Percentiles rank a stretch among this genome's conserved stretches.
Evolutionary conservation across 1,284 basidiomycete genomes (phyloP).

Genomic region (Ceratobasidium sp.): DNA sequence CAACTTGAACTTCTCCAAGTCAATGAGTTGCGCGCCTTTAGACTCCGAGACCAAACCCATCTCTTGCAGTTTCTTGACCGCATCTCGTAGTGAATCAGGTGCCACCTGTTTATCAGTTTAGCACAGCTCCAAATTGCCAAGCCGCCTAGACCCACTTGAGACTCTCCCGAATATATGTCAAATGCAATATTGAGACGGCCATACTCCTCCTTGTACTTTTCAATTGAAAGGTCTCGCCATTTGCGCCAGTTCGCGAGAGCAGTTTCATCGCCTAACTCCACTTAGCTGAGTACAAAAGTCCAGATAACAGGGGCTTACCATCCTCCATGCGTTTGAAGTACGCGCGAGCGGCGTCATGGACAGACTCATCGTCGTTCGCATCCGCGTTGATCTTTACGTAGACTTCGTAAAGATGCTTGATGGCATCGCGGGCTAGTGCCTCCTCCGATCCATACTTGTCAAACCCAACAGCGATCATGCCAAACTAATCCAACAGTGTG

Average conservation of each 20-base stretch:
- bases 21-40: constrained; percentile 68
- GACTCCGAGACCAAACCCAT: constrained; percentile 60
- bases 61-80: constrained; percentile 69
- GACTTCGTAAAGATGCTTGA: constrained; percentile 94
- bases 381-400: constrained; percentile 96
- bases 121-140: background rate
- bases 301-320: constrained; percentile 53
- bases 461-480: constrained; percentile 92
- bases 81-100: constrained; percentile 79
- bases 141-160: constrained; percentile 56
- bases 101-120: constrained; percentile 61
- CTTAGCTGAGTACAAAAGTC: constrained; percentile 17
- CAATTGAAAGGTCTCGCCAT: constrained; percentile 93
- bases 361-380: constrained; percentile 60
- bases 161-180: constrained; percentile 95
- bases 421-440: constrained; percentile 86
- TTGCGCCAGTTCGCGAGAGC: constrained; percentile 90
- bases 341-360: constrained; percentile 69
- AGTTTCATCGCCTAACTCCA: constrained; percentile 70
- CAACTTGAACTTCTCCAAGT: constrained; percentile 79
- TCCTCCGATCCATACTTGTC: constrained; percentile 90
- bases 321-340: constrained; percentile 99
- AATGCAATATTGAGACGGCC: constrained; percentile 91
- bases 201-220: constrained; percentile 93
- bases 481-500: constrained; percentile 62